Conservation (phyloP, 31 red algal genomes). For the Pterothamnion heteromorphum region DNA sequence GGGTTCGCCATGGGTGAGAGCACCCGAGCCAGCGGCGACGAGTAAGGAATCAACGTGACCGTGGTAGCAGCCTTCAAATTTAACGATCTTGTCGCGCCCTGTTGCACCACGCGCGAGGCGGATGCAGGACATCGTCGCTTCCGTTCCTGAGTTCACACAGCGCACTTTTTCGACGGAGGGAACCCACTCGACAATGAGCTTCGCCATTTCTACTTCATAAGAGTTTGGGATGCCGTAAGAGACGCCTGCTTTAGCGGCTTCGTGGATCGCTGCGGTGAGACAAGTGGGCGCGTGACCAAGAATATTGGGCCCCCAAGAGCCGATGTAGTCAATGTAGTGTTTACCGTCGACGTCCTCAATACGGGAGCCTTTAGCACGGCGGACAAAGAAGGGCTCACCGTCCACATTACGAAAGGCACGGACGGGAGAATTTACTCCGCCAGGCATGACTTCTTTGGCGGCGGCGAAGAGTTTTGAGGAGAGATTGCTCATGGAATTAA, state of each 20-base stretch:
- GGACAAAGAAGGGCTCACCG: conserved; percentile 92
- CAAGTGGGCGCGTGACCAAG: conserved; percentile 88
- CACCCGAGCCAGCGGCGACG: conserved; percentile 88
- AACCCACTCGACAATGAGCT: conserved; percentile 95
- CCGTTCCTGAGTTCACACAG: conserved; percentile 97
- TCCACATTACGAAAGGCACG: conserved; percentile 97
- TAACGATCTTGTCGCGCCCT: conserved; percentile 88
- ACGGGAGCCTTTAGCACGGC: conserved; percentile 88
- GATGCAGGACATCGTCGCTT: conserved; percentile 90
- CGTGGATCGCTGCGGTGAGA: conserved; percentile 78
- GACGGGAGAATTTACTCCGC: conserved; percentile 93
- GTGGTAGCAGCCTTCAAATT: conserved; percentile 99
- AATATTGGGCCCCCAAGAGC: conserved; percentile 97
- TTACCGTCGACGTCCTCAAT: conserved; percentile 97
- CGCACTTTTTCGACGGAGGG: conserved; percentile 95
- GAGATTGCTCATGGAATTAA: no score
- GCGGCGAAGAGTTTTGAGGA: no score
- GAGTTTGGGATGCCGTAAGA: conserved; percentile 89
- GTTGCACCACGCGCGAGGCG: conserved; percentile 97
- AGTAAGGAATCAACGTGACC: conserved; percentile 98
- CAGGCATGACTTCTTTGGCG: conserved; percentile 93
- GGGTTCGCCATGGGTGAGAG: conserved; percentile 88
- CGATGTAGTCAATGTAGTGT: conserved; percentile 98
- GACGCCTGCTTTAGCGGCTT: conserved; percentile 79
- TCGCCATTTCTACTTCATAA: conserved; percentile 84